phyloP scores from a whole-genome alignment of 2,329 filamentous ascomycete species.

The Fusarium citri region DNA sequence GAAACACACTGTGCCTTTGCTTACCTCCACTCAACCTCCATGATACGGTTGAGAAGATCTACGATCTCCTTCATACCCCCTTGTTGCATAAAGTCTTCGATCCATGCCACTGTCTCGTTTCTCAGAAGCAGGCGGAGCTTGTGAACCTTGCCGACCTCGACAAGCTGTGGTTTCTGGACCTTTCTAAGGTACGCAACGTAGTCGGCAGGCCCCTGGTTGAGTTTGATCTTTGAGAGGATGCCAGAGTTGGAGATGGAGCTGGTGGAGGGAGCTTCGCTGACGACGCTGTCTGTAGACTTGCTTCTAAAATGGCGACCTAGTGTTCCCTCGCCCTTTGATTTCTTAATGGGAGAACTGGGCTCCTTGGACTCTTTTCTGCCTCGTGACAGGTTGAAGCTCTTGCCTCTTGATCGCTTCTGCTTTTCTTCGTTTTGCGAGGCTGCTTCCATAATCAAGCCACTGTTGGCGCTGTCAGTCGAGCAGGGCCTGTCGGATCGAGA shows the following conservation, averaged over 20 bases:
- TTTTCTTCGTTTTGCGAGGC: slow-evolving; percentile 60
- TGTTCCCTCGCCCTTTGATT: slow-evolving; percentile 74
- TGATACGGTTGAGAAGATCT: slow-evolving; percentile 86
- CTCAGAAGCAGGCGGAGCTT: slow-evolving; percentile 89
- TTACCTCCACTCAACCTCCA: slow-evolving; percentile 95
- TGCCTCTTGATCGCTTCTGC: slow-evolving; percentile 60
- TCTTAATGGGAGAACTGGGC: slow-evolving; percentile 77
- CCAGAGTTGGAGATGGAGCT: slow-evolving; percentile 66
- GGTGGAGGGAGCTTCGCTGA: slow-evolving; percentile 68
- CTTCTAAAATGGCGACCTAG: slow-evolving; percentile 73
- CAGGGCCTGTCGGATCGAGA: slow-evolving; percentile 58
- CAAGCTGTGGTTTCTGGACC: slow-evolving; percentile 80
- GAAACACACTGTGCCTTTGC: slow-evolving; percentile 46
- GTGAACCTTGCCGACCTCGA: slow-evolving; percentile 95
- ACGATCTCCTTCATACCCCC: slow-evolving; percentile 95
- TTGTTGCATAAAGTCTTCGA: slow-evolving; percentile 87
- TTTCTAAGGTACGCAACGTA: slow-evolving; percentile 89
- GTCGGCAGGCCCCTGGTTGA: slow-evolving; percentile 79
- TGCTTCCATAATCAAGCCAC: slow-evolving; percentile 51
- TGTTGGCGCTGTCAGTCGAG: slow-evolving; percentile 59
- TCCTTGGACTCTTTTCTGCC: slow-evolving; percentile 70
- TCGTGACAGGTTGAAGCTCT: slow-evolving; percentile 81
- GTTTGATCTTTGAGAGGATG: slow-evolving; percentile 76
- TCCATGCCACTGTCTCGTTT: slow-evolving; percentile 97
- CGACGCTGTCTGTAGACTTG: slow-evolving; percentile 78